A percentile compares a stretch with the other conserved stretches of the same genome.
Conservation (phyloP, 352 stramenopile species). For the Globisporangium heterothallicum region DNA sequence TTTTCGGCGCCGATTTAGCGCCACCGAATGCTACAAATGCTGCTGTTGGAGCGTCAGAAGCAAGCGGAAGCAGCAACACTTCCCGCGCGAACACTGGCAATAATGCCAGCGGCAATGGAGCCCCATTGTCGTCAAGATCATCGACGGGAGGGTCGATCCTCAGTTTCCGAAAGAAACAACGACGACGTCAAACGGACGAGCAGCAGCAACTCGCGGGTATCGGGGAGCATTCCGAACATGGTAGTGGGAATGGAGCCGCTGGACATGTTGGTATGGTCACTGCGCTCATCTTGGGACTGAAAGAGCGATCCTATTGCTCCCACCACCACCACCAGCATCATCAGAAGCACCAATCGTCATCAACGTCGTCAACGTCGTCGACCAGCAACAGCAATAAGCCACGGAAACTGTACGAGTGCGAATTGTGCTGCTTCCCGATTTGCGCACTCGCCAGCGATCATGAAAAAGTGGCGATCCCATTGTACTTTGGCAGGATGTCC, state of each 20-base stretch:
- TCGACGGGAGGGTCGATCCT: background rate
- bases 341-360: background rate
- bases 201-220: conserved; percentile 3
- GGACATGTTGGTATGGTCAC: background rate
- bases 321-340: background rate
- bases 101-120: background rate
- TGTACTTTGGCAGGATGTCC: conserved; percentile 15
- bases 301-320: conserved; percentile 4
- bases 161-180: conserved; percentile 10
- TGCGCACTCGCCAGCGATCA: conserved; percentile 17
- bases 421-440: conserved; percentile 35
- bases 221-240: background rate
- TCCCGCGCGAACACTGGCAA: background rate
- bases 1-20: conserved; percentile 16
- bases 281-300: conserved; percentile 7
- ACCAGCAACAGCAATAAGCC: background rate
- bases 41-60: background rate
- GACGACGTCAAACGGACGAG: conserved; percentile 5
- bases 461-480: conserved; percentile 16
- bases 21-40: background rate
- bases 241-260: background rate
- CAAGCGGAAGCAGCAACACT: background rate
- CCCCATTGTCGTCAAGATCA: conserved; percentile 1
- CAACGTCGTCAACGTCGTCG: background rate
- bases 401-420: conserved; percentile 39